Percentiles rank a stretch among this genome's conserved stretches.
phyloP scores from a whole-genome alignment of 106 monocot species.

The Apostasia shenzhenica region DNA sequence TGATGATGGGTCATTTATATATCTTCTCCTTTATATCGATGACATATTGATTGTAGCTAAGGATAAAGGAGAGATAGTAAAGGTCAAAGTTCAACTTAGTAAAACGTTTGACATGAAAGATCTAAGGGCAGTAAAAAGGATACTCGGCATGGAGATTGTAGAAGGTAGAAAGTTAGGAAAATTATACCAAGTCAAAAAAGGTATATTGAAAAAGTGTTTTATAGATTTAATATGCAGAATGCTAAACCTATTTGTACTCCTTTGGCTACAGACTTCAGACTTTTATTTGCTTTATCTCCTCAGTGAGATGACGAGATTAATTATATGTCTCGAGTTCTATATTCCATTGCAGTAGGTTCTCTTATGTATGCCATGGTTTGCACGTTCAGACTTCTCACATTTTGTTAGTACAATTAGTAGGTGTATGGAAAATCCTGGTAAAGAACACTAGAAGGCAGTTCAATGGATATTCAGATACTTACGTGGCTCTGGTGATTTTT shows the following conservation, averaged over 20 bases:
- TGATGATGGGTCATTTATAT: neutral
- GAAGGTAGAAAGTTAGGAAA: neutral
- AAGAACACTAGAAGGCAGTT: no score
- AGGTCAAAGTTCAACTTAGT: neutral
- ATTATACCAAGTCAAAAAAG: neutral
- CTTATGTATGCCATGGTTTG: no score
- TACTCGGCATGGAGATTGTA: neutral
- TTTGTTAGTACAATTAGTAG: no score
- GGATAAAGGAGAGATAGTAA: neutral
- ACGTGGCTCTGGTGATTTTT: neutral
- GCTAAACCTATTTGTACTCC: neutral
- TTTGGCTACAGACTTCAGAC: neutral
- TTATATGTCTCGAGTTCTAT: neutral
- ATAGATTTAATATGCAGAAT: no score
- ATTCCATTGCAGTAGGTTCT: neutral
- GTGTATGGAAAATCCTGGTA: no score
- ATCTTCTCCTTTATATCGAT: neutral
- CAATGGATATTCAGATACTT: no score
- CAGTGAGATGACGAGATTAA: conserved; percentile 1
- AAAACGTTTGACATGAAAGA: neutral
- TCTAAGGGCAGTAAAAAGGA: neutral
- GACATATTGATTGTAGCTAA: neutral
- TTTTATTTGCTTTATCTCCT: conserved; percentile 1
- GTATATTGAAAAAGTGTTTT: neutral
- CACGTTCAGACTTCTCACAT: no score